Evolutionary conservation across 345 rosid species (phyloP).

Genomic region (Gossypium bickii): DNA sequence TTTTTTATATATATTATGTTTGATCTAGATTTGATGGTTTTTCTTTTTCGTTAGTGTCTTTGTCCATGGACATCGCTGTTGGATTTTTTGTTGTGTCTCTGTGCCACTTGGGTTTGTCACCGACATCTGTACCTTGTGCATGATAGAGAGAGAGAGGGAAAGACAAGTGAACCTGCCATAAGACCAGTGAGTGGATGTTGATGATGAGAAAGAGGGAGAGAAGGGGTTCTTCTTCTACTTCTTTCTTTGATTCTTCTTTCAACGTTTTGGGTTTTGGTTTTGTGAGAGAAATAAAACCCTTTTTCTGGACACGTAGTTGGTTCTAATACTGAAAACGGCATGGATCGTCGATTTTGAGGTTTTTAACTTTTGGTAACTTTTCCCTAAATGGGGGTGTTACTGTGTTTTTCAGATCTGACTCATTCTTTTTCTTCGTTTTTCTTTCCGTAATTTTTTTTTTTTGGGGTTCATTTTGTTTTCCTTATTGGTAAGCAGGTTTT

Average conservation of each 20-base stretch:
- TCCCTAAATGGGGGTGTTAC: too few species aligned
- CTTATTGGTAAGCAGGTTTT: too few species aligned
- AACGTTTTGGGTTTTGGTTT: neutral
- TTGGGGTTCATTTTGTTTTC: neutral
- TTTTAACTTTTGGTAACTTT: too few species aligned
- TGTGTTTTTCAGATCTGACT: conserved; percentile 44
- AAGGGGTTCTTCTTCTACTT: neutral
- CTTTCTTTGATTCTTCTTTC: neutral
- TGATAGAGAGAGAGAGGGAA: conserved; percentile 28
- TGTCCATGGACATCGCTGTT: neutral
- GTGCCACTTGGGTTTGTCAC: conserved; percentile 18
- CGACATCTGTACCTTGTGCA: conserved; percentile 57
- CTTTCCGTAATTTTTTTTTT: neutral
- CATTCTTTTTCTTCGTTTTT: conserved; percentile 11
- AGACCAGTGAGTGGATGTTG: neutral
- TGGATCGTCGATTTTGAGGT: too few species aligned
- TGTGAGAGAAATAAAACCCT: conserved; percentile 20
- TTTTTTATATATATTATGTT: too few species aligned
- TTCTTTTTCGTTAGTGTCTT: neutral
- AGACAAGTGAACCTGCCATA: neutral
- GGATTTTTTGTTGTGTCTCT: conserved; percentile 2
- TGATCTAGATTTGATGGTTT: neutral
- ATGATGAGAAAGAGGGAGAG: neutral
- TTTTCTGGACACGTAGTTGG: too few species aligned
- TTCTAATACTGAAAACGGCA: neutral